Evolutionary conservation across 805 yeast species (phyloP).

Genomic region (Ogataea paradorogensis): DNA sequence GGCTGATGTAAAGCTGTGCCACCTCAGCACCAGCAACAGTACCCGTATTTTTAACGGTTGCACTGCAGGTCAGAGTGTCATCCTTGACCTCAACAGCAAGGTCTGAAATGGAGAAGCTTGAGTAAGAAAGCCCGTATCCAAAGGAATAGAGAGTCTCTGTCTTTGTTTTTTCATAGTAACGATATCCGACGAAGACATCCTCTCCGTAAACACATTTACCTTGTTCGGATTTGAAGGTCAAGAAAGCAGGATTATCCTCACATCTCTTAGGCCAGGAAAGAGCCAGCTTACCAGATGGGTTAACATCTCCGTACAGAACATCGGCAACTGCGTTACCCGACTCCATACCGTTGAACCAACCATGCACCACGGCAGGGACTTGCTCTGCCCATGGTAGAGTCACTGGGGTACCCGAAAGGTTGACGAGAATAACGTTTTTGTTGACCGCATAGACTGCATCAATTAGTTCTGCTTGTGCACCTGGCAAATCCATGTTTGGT

Average conservation of each 20-base stretch:
- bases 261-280: constrained; percentile 50
- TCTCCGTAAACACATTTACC: constrained; percentile 62
- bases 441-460: constrained; percentile 44
- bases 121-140: constrained; percentile 62
- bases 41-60: constrained; percentile 49
- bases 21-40: constrained; percentile 48
- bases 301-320: constrained; percentile 55
- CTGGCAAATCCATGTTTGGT: constrained; percentile 48
- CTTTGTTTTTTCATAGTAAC: constrained; percentile 53
- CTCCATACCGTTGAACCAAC: constrained; percentile 59
- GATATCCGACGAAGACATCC: constrained; percentile 62
- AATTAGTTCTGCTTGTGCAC: constrained; percentile 43
- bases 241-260: constrained; percentile 56
- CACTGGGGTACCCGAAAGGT: constrained; percentile 62
- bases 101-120: constrained; percentile 43
- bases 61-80: constrained; percentile 29
- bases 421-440: constrained; percentile 49
- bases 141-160: constrained; percentile 54
- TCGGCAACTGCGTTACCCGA: constrained; percentile 59
- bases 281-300: constrained; percentile 59
- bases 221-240: constrained; percentile 48
- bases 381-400: constrained; percentile 50
- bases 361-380: constrained; percentile 46
- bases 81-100: constrained; percentile 33
- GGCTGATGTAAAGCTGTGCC: constrained; percentile 50